Conservation (phyloP, 2,329 filamentous ascomycete species). For the Trichophyton schoenleinii region DNA sequence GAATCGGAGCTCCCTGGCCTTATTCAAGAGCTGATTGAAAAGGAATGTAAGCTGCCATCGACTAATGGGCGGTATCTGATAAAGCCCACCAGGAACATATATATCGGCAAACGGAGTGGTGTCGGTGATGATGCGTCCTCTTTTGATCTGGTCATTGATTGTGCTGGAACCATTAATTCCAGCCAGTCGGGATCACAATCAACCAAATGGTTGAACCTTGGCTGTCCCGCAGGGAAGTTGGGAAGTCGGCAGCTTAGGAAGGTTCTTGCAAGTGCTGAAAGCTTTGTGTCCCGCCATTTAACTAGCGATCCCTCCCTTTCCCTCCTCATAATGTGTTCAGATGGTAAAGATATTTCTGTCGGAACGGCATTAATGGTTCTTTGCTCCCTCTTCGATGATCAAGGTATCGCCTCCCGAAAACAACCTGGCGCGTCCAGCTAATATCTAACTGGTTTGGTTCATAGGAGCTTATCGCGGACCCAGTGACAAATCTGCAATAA, state of each 20-base stretch:
- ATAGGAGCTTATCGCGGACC: slow-evolving; percentile 23
- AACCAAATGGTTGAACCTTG: slow-evolving; percentile 40
- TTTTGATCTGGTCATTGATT: slow-evolving; percentile 35
- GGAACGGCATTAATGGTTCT: slow-evolving; percentile 64
- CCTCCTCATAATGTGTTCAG: slow-evolving; percentile 57
- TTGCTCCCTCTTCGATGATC: slow-evolving; percentile 58
- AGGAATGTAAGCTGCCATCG: slow-evolving; percentile 15
- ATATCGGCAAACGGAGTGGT: slow-evolving; percentile 17
- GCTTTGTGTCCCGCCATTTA: slow-evolving; percentile 38
- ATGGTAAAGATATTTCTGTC: slow-evolving; percentile 67
- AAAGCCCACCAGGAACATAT: slow-evolving; percentile 29
- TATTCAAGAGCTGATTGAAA: slow-evolving; percentile 35
- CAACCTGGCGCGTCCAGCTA: slow-evolving; percentile 2
- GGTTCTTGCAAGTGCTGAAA: slow-evolving; percentile 51
- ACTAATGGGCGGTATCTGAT: slow-evolving; percentile 21
- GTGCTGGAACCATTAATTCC: slow-evolving; percentile 20
- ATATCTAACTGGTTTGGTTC: neutral
- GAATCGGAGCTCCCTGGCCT: slow-evolving; percentile 52
- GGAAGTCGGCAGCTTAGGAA: slow-evolving; percentile 73
- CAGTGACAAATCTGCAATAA: slow-evolving; percentile 33
- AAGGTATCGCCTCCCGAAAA: slow-evolving; percentile 36
- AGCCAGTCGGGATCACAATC: slow-evolving; percentile 17
- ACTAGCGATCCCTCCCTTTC: slow-evolving; percentile 20
- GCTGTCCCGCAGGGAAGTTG: slow-evolving; percentile 58
- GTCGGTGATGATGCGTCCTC: slow-evolving; percentile 29